Evolutionary conservation across 805 yeast genomes (phyloP).

Genomic region (Saccharomycopsis fibuligera): DNA sequence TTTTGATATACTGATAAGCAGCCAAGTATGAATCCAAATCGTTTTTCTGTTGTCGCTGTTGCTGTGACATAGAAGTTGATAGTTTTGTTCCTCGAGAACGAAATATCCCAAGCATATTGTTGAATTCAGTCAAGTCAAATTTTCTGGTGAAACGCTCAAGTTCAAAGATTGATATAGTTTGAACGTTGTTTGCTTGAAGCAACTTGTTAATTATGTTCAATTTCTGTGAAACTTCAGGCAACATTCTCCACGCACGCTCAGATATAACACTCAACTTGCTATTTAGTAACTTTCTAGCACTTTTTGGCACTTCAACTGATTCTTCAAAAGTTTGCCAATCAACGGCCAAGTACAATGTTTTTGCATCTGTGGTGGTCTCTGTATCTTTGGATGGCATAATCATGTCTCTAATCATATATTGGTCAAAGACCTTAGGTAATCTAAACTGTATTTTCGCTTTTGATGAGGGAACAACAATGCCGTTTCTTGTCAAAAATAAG

Average conservation of each 20-base stretch:
- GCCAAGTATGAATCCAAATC: neutral
- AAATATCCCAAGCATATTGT: no score
- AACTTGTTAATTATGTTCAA: constrained; percentile 41
- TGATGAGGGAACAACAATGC: neutral
- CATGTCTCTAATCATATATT: neutral
- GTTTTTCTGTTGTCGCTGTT: constrained; percentile 10
- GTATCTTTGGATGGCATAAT: neutral
- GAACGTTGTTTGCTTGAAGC: constrained; percentile 39
- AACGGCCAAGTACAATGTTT: no score
- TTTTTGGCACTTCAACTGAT: constrained; percentile 29
- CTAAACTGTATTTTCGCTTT: constrained; percentile 5
- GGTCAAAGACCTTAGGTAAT: constrained; percentile 5
- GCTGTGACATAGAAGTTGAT: constrained; percentile 22
- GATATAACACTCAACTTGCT: constrained; percentile 34
- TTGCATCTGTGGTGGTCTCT: no score
- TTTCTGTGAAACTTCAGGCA: constrained; percentile 36
- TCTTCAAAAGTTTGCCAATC: constrained; percentile 20
- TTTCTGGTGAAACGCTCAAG: constrained; percentile 31
- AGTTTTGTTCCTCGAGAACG: constrained; percentile 22
- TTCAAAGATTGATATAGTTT: constrained; percentile 34
- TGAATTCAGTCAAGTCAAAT: constrained; percentile 29
- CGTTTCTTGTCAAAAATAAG: constrained; percentile 1
- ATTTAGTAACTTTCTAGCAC: constrained; percentile 30
- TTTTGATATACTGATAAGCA: neutral
- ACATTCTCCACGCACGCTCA: constrained; percentile 33